Conservation (phyloP, 345 rosid species). For the Brassica carinata region DNA sequence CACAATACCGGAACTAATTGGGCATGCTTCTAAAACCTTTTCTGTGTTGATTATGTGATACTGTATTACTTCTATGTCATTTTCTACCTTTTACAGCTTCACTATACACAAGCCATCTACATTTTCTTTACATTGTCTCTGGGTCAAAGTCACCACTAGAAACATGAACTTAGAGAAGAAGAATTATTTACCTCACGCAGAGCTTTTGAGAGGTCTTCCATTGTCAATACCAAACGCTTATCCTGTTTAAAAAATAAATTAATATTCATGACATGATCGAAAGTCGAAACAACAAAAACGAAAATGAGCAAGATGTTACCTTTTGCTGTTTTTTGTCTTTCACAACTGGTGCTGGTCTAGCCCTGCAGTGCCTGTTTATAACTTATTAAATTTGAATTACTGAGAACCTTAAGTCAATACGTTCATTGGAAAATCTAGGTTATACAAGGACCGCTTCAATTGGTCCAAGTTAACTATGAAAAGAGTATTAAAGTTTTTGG, state of each 20-base stretch:
- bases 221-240: constrained; percentile 78
- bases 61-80: background rate
- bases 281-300: background rate
- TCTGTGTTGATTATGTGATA: background rate
- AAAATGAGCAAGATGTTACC: constrained; percentile 44
- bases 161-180: constrained; percentile 3
- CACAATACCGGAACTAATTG: background rate
- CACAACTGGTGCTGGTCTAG: constrained; percentile 80
- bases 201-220: constrained; percentile 94
- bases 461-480: background rate
- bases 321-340: constrained; percentile 98
- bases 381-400: constrained; percentile 15
- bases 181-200: constrained; percentile 63
- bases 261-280: background rate
- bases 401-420: background rate
- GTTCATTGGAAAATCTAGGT: background rate
- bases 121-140: background rate
- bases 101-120: background rate
- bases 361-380: constrained; percentile 80
- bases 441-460: background rate
- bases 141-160: background rate
- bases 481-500: background rate
- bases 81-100: background rate
- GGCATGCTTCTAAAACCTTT: constrained; percentile 14
- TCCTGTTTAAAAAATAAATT: constrained; percentile 54